Evolutionary conservation across 148 eudicot genomes (phyloP).

Genomic region (Persicaria tinctoria): DNA sequence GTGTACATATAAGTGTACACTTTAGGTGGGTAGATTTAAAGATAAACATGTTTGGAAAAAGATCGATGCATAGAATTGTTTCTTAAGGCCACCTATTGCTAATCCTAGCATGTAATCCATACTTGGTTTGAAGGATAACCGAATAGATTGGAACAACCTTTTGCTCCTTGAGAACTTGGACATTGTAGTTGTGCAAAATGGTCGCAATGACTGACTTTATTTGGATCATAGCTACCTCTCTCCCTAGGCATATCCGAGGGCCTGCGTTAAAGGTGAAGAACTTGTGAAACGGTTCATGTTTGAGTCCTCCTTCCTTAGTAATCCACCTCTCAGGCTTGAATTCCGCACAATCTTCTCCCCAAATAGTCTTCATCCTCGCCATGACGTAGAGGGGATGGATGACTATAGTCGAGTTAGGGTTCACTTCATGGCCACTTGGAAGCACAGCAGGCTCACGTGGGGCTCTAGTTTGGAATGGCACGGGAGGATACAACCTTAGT

Average conservation of each 20-base stretch:
- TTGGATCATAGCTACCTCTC: slow-evolving; percentile 14
- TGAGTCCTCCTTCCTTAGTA: too few relatives aligned
- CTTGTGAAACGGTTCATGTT: too few relatives aligned
- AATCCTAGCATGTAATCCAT: too few relatives aligned
- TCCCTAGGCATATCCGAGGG: slow-evolving; percentile 22
- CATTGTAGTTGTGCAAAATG: slow-evolving; percentile 17
- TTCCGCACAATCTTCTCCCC: slow-evolving; percentile 23
- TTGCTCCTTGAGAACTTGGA: background rate
- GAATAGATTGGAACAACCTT: too few relatives aligned
- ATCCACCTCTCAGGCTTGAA: too few relatives aligned
- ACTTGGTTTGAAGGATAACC: too few relatives aligned
- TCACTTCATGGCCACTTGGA: background rate
- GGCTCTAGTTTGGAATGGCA: background rate
- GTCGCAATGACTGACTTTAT: slow-evolving; percentile 21
- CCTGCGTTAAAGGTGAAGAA: slow-evolving; percentile 18
- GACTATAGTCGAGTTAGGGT: slow-evolving; percentile 4
- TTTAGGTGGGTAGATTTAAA: too few relatives aligned
- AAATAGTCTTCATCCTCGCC: slow-evolving; percentile 19
- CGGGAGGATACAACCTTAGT: slow-evolving; percentile 15
- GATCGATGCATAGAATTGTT: too few relatives aligned
- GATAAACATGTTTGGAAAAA: too few relatives aligned
- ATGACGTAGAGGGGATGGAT: slow-evolving; percentile 16
- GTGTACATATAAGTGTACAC: too few relatives aligned
- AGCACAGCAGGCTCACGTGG: slow-evolving; percentile 7
- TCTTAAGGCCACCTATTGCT: too few relatives aligned